These are phyloP conservation scores for Stachybotrys chlorohalonatus DNA, from an alignment of 2,329 filamentous ascomycete genomes.

Conservation along the genomic window DNA sequence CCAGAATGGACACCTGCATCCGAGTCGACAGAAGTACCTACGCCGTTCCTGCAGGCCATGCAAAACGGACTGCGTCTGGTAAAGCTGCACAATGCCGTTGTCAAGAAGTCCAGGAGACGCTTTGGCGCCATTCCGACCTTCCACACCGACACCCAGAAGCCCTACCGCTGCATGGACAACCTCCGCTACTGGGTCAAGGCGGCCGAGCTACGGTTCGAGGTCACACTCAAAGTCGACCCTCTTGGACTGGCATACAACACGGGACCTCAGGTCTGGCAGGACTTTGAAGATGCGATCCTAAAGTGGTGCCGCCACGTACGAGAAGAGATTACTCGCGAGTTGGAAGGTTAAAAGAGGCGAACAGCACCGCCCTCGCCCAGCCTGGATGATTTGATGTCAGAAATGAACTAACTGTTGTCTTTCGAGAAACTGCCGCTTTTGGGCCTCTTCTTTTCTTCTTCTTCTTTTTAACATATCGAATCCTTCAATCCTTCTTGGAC, in stretches of 20 bases:
- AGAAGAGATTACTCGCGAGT: conserved; percentile 70
- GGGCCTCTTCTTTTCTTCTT: neutral
- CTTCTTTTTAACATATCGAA: neutral
- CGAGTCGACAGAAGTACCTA: conserved; percentile 42
- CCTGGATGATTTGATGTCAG: neutral
- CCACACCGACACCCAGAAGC: conserved; percentile 89
- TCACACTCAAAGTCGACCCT: conserved; percentile 73
- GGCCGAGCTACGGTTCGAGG: conserved; percentile 87
- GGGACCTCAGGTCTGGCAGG: conserved; percentile 60
- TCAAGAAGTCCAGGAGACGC: conserved; percentile 73
- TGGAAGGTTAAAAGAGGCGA: conserved; percentile 15
- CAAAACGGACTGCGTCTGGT: conserved; percentile 76
- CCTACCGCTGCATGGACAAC: conserved; percentile 90
- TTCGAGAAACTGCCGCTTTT: neutral
- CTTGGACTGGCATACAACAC: conserved; percentile 76
- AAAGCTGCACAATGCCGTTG: conserved; percentile 79
- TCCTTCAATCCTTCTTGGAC: neutral
- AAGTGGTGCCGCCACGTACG: conserved; percentile 77
- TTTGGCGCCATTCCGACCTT: conserved; percentile 85
- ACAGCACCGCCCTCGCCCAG: neutral
- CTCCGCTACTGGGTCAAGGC: conserved; percentile 94
- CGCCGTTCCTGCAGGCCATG: conserved; percentile 64
- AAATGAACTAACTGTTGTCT: neutral
- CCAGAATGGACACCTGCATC: conserved; percentile 55
- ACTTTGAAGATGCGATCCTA: conserved; percentile 75